phyloP scores from a whole-genome alignment of 768 basidiomycete species.

The Termitomyces titanicus region DNA sequence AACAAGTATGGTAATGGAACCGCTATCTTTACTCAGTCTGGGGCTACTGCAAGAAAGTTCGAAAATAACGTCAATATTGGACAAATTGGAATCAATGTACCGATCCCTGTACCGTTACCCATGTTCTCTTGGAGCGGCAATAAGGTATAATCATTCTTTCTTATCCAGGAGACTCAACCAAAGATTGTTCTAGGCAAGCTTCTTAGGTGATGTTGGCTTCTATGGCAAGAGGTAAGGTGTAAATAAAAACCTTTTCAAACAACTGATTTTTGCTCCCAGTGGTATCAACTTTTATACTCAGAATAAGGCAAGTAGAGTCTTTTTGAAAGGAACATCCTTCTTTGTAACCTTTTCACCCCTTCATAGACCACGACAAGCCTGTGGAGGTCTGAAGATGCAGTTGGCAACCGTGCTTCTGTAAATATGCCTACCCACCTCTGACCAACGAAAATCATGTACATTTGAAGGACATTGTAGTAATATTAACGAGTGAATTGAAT shows the following conservation, averaged over 20 bases:
- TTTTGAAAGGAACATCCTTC: not conserved
- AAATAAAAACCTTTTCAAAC: not conserved
- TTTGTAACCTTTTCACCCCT: not conserved
- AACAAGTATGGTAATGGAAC: constrained; percentile 94
- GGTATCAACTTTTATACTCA: constrained; percentile 96
- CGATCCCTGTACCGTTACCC: constrained; percentile 85
- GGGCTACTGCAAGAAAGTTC: constrained; percentile 92
- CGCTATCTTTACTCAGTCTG: constrained; percentile 94
- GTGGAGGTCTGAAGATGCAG: constrained; percentile 86
- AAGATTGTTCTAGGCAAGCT: constrained; percentile 47
- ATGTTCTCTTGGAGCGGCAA: constrained; percentile 99
- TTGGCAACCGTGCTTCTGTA: constrained; percentile 75
- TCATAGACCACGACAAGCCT: constrained; percentile 84
- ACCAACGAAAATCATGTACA: constrained; percentile 11
- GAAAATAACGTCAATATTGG: constrained; percentile 86
- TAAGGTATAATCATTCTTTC: constrained; percentile 44
- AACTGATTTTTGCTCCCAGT: constrained; percentile 29
- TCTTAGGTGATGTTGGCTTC: constrained; percentile 84
- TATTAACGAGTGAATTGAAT: not conserved
- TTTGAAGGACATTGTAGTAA: not conserved
- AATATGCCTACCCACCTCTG: constrained; percentile 81
- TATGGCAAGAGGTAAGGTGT: constrained; percentile 75
- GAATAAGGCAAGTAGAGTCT: constrained; percentile 59
- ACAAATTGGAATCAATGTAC: constrained; percentile 91
- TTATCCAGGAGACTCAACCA: not conserved